phyloP scores from a whole-genome alignment of 805 yeast species.

The Scheffersomyces stipitis region DNA sequence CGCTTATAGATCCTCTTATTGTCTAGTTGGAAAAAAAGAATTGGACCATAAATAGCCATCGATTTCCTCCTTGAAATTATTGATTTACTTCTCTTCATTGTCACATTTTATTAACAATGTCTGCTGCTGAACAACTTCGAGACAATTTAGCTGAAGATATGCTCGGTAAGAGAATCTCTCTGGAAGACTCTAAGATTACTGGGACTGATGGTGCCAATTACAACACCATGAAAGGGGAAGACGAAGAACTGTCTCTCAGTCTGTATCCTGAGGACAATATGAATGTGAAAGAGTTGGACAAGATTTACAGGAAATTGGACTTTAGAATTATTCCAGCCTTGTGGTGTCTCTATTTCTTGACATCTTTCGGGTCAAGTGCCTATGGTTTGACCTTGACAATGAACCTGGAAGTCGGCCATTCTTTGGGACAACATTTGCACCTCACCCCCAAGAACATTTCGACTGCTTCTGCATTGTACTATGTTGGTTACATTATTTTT shows the following conservation, averaged over 20 bases:
- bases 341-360: constrained; percentile 75
- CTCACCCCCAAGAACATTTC: constrained; percentile 60
- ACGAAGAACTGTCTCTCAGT: constrained; percentile 8
- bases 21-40: too few relatives aligned
- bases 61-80: too few relatives aligned
- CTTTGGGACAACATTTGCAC: constrained; percentile 51
- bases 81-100: too few relatives aligned
- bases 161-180: too few relatives aligned
- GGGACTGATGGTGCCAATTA: not conserved
- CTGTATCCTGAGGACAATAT: not conserved
- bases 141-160: too few relatives aligned
- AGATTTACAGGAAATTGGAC: constrained; percentile 63
- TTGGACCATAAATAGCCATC: too few relatives aligned
- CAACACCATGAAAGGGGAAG: constrained; percentile 6
- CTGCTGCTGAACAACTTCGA: too few relatives aligned
- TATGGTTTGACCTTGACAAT: constrained; percentile 80
- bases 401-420: constrained; percentile 64
- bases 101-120: too few relatives aligned
- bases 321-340: constrained; percentile 75
- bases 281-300: constrained; percentile 41
- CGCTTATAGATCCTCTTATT: too few relatives aligned
- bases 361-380: constrained; percentile 75
- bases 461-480: constrained; percentile 77
- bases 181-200: too few relatives aligned
- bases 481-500: constrained; percentile 79